A percentile compares a stretch with the other conserved stretches of the same genome.
Conservation (phyloP, 352 stramenopile genomes). For the Elongisporangium prolatum region DNA sequence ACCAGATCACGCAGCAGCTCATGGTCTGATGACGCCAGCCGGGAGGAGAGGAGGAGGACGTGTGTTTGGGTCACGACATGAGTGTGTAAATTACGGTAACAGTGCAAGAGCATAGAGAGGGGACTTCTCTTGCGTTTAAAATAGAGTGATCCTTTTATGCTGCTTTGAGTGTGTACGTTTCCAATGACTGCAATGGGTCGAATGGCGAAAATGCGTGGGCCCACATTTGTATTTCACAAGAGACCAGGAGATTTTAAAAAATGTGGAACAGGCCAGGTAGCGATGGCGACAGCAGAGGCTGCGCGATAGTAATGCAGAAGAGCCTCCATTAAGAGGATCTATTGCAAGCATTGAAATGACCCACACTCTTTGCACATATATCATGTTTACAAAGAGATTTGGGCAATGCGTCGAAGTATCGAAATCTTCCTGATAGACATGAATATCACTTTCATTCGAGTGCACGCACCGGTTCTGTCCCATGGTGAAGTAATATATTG, state of each 20-base stretch:
- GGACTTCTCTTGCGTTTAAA: not conserved
- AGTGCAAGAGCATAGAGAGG: not conserved
- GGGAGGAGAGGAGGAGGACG: not conserved
- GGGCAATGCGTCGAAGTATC: not conserved
- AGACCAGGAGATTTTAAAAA: not conserved
- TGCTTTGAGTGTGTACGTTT: too few species aligned
- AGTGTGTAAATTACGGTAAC: not conserved
- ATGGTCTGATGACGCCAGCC: not conserved
- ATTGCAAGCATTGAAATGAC: too few species aligned
- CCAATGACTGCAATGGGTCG: not conserved
- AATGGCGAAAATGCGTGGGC: not conserved
- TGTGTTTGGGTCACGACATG: not conserved
- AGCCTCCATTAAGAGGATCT: not conserved
- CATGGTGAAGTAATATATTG: not conserved
- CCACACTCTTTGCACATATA: not conserved
- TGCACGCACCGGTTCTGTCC: not conserved
- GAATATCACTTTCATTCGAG: not conserved
- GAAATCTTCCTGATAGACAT: not conserved
- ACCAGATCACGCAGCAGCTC: constrained; percentile 52
- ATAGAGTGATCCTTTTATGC: too few species aligned
- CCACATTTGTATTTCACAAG: not conserved
- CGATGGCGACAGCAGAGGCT: not conserved
- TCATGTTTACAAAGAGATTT: not conserved
- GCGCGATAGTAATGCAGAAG: not conserved
- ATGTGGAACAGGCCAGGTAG: not conserved